Evolutionary conservation across 2,329 filamentous ascomycete species (phyloP), one percentile per base, ranked within the genome.

Genomic region (Zalaria sp.): DNA sequence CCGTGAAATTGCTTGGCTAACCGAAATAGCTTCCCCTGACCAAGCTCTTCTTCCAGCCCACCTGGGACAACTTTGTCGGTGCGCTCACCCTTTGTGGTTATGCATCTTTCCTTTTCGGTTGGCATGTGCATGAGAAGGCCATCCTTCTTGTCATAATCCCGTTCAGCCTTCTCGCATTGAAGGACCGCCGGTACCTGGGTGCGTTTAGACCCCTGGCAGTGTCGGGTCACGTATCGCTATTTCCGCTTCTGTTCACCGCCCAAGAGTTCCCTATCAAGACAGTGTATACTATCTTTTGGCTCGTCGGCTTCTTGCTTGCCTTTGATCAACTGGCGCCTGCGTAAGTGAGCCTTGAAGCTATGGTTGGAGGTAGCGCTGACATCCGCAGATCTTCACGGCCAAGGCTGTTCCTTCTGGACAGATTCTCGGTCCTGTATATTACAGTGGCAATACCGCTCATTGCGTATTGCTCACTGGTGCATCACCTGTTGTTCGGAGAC

Each of bases 71-170:
- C 43, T 96, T 98, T 57, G 74, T 96, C 35, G 86, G 86, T 3
- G 81, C 86, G 0, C 75, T 94, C 36, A 95, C 89, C 0, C 76
- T 96, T 10, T 96, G 91, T 56, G 91, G 85, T 44, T 98, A 95
- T 57, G 83, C 89, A 0, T 95, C 89, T 0, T 98, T 98, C 65
- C 72, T 98, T 6, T 96, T 96, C 53, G 89, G 91, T 43, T 98
- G 89, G 87, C 91, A 98, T 57, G 91, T 98, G 5, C 91, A 98
- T 54, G 91, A 98, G 58, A 98, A 98, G 63, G 91, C 91, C 1
- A 83, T 98, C 43, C 73, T 98, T 25, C 75, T 96, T 18, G 82
- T 96, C 56, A 87, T 98, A 50, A 83, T 96, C 38, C 91, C 91
- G 0, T 96, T 96, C 68, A 93, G 84, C 51, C 73, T 98, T 46